Evolutionary conservation across 176 grass and related monocot genomes (phyloP).

Genomic region (Zoysia japonica): DNA sequence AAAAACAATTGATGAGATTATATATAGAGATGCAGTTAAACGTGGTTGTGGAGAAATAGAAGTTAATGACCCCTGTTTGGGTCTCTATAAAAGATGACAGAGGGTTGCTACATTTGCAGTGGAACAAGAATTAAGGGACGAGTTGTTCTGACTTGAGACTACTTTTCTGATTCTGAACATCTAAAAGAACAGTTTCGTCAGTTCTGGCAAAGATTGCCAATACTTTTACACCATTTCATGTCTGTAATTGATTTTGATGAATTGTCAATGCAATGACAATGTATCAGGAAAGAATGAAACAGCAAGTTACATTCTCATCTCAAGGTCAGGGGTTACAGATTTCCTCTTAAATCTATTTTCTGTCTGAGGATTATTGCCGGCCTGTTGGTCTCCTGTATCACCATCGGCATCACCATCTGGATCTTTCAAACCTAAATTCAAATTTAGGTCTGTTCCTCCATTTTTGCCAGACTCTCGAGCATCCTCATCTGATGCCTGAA

Average conservation of each 20-base stretch:
- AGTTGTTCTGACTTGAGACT: background rate
- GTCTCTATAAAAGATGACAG: no score
- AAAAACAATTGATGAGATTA: no score
- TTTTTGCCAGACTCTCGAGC: conserved; percentile 46
- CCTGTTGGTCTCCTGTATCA: conserved; percentile 42
- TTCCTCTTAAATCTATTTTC: conserved; percentile 62
- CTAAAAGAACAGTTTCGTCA: background rate
- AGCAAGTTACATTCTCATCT: conserved; percentile 55
- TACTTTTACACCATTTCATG: conserved; percentile 6
- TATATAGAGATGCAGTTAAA: no score
- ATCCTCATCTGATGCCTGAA: conserved; percentile 61
- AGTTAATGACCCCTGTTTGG: no score
- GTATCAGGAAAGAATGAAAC: conserved; percentile 33
- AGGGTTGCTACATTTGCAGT: background rate
- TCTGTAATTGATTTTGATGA: conserved; percentile 37
- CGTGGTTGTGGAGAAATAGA: no score
- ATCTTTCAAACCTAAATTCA: conserved; percentile 68
- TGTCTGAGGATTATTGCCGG: conserved; percentile 6
- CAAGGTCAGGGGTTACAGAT: conserved; percentile 56
- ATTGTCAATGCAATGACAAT: conserved; percentile 11
- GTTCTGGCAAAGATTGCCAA: background rate
- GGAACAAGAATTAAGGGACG: background rate
- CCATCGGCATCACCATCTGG: conserved; percentile 47
- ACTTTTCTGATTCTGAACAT: background rate
- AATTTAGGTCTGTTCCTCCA: conserved; percentile 60